Evolutionary conservation across 345 rosid genomes (phyloP).

Genomic region (Carallia brachiata): DNA sequence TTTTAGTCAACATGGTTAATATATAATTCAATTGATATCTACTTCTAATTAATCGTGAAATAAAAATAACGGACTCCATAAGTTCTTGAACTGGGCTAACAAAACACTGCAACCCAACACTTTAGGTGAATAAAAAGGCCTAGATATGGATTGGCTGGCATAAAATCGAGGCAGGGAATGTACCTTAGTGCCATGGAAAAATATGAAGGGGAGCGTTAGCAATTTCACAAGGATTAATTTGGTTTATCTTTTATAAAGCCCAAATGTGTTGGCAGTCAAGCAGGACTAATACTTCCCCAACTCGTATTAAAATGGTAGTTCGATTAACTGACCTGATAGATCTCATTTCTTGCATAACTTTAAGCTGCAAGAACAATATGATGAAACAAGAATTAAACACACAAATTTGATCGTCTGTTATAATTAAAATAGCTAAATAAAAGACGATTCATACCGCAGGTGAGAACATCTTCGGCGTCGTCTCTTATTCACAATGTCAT

Average conservation of each 20-base stretch:
- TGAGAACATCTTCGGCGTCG: constrained; percentile 86
- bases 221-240: neutral
- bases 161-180: too few species aligned
- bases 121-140: too few species aligned
- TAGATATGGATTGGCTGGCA: too few species aligned
- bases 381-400: neutral
- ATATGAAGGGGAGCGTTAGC: too few species aligned
- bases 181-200: too few species aligned
- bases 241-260: neutral
- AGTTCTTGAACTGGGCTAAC: too few species aligned
- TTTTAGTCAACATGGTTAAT: too few species aligned
- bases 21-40: too few species aligned
- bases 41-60: too few species aligned
- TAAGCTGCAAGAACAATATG: constrained; percentile 47
- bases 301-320: constrained; percentile 1
- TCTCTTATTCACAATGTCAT: constrained; percentile 78
- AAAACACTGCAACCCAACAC: too few species aligned
- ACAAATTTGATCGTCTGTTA: neutral
- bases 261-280: neutral
- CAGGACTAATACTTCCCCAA: neutral
- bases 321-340: constrained; percentile 64
- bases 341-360: constrained; percentile 90
- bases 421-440: neutral
- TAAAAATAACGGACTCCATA: too few species aligned
- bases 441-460: constrained; percentile 55